These are phyloP conservation scores for Acacia crassicarpa DNA, from an alignment of 306 rosid species.

Conservation along the genomic window DNA sequence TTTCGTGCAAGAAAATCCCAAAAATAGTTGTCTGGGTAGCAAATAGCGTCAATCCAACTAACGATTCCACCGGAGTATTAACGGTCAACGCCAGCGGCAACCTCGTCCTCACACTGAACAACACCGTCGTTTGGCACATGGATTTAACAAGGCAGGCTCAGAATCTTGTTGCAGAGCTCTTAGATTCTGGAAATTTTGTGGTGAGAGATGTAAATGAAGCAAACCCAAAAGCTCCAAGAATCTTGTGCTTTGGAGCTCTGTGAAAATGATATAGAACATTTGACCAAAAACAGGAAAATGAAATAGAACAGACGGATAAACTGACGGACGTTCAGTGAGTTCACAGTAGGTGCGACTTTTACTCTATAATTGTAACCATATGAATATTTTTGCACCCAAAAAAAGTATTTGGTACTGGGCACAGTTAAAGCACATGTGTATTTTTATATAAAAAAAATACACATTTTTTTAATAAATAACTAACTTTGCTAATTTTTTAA, in stretches of 20 bases:
- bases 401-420: no score
- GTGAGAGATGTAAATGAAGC: not conserved
- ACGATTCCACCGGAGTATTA: slow-evolving; percentile 29
- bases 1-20: slow-evolving; percentile 42
- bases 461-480: not conserved
- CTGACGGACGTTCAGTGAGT: no score
- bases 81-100: not conserved
- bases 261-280: no score
- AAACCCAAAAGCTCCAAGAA: not conserved
- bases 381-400: no score
- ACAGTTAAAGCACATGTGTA: no score
- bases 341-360: no score
- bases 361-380: no score
- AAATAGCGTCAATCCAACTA: slow-evolving; percentile 37
- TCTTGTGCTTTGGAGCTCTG: no score
- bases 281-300: no score
- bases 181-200: slow-evolving; percentile 36
- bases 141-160: not conserved
- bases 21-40: slow-evolving; percentile 53
- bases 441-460: no score
- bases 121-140: slow-evolving; percentile 26
- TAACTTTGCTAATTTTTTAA: not conserved
- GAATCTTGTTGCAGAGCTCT: slow-evolving; percentile 29
- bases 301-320: no score
- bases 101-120: slow-evolving; percentile 16